phyloP scores from a whole-genome alignment of 164 flowering plant genomes.

The Cinnamomum chago region DNA sequence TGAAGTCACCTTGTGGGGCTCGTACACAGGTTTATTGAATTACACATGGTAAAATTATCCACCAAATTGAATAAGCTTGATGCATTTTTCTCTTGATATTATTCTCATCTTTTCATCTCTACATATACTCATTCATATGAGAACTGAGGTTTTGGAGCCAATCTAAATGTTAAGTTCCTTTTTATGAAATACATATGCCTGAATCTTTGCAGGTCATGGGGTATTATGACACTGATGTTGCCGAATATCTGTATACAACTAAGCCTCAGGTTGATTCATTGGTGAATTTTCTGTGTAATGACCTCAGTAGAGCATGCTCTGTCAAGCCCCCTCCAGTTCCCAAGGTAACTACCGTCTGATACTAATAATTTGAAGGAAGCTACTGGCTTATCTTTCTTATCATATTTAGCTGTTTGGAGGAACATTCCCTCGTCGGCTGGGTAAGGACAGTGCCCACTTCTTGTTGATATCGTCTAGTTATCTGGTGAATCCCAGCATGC shows the following conservation, averaged over 20 bases:
- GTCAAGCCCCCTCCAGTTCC: conserved; percentile 77
- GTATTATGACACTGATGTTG: conserved; percentile 89
- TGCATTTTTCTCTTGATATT: background rate
- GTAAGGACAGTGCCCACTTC: background rate
- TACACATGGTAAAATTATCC: background rate
- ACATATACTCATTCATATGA: background rate
- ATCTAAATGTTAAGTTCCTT: background rate
- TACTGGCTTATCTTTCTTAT: too few relatives aligned
- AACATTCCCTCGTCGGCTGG: background rate
- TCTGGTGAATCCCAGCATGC: background rate
- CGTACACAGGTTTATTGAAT: background rate
- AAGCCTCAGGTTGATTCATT: conserved; percentile 60
- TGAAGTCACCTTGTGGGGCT: too few relatives aligned
- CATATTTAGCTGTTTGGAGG: background rate
- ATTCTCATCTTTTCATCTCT: background rate
- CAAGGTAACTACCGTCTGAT: conserved; percentile 47
- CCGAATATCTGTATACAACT: conserved; percentile 64
- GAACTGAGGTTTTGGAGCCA: background rate
- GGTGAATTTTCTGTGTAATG: conserved; percentile 68
- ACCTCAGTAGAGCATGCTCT: conserved; percentile 70
- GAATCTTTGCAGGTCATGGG: conserved; percentile 67
- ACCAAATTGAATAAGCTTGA: background rate
- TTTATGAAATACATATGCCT: background rate
- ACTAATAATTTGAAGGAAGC: background rate
- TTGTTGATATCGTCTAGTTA: background rate